Conservation (phyloP, 805 yeast genomes). For the Starmerella gropengiesseri region DNA sequence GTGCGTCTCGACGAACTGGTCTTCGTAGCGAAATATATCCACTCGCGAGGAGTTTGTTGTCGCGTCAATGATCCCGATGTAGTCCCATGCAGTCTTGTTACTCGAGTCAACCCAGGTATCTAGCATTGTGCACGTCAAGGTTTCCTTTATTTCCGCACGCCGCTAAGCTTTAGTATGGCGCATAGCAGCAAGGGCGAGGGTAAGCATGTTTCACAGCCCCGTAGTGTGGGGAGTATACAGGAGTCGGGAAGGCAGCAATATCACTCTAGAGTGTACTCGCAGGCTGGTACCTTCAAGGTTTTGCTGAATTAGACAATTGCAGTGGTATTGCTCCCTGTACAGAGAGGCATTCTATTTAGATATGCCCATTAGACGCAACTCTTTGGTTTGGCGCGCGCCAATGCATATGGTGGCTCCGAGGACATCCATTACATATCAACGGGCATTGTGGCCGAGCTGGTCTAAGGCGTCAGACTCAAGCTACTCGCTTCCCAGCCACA, state of each 20-base stretch:
- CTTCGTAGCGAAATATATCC: conserved; percentile 50
- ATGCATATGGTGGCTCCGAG: neutral
- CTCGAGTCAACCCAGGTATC: conserved; percentile 14
- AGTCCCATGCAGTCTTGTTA: conserved; percentile 27
- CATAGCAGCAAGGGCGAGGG: too few relatives aligned
- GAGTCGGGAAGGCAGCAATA: too few relatives aligned
- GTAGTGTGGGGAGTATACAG: too few relatives aligned
- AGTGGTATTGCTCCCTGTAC: too few relatives aligned
- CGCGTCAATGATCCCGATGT: conserved; percentile 82
- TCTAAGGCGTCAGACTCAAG: conserved; percentile 26
- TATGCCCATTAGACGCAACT: too few relatives aligned
- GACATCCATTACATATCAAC: neutral
- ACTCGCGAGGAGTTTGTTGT: conserved; percentile 88
- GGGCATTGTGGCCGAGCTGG: conserved; percentile 25
- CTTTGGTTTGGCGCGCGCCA: neutral
- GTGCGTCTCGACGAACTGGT: conserved; percentile 17
- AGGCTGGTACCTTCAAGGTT: too few relatives aligned
- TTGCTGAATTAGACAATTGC: too few relatives aligned
- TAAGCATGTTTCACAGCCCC: too few relatives aligned
- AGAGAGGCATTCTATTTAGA: too few relatives aligned
- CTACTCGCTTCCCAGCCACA: conserved; percentile 14
- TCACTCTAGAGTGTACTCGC: too few relatives aligned
- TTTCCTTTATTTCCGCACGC: too few relatives aligned
- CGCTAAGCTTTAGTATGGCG: too few relatives aligned
- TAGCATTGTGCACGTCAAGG: neutral